Evolutionary conservation across 345 rosid species (phyloP).

Genomic region (Eucalyptus marginata): DNA sequence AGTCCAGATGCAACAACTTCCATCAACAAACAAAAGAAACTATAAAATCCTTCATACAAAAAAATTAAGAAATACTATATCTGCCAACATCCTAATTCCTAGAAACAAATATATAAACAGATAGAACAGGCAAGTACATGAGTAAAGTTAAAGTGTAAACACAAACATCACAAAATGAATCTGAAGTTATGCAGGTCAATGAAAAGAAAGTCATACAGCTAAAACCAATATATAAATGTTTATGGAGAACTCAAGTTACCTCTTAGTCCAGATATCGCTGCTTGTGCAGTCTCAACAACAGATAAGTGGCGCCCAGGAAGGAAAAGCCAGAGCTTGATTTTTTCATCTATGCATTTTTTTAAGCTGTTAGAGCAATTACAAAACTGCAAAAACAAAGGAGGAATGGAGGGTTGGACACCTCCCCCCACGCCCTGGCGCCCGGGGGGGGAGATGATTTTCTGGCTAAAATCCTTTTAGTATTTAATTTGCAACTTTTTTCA

Average conservation of each 20-base stretch:
- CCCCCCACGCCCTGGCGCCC: no score
- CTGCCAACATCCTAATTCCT: neutral
- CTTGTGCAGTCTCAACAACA: slow-evolving; percentile 63
- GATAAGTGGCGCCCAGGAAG: slow-evolving; percentile 73
- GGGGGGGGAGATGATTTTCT: neutral
- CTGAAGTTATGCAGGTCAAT: neutral
- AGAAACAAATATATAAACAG: neutral
- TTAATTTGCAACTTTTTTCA: neutral
- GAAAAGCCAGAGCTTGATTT: slow-evolving; percentile 99
- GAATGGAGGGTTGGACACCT: neutral
- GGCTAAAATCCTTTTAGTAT: neutral
- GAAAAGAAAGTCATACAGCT: neutral
- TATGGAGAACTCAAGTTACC: slow-evolving; percentile 24
- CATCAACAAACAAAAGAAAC: slow-evolving; percentile 2
- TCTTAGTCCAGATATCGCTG: slow-evolving; percentile 77
- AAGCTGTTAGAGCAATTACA: neutral
- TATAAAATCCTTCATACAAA: neutral
- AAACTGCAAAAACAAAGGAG: neutral
- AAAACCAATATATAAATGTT: neutral
- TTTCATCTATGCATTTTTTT: slow-evolving; percentile 49
- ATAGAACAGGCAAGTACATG: neutral
- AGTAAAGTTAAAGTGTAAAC: neutral
- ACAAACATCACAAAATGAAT: neutral
- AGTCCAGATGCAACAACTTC: slow-evolving; percentile 89
- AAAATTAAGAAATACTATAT: neutral